phyloP scores from a whole-genome alignment of 805 yeast species.

The Yamadazyma philogaea region DNA sequence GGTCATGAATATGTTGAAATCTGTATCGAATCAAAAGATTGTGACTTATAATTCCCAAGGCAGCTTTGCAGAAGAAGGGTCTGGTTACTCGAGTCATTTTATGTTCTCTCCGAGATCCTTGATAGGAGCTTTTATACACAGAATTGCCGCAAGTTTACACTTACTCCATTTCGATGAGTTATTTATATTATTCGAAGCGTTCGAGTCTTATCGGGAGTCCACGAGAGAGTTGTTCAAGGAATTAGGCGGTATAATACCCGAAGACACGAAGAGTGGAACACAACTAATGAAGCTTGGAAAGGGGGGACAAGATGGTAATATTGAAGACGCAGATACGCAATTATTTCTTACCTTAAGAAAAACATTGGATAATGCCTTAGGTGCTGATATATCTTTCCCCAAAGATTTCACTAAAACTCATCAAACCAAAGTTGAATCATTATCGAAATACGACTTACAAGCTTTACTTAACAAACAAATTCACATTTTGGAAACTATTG shows the following conservation, averaged over 20 bases:
- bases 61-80: neutral
- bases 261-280: neutral
- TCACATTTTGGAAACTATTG: constrained; percentile 47
- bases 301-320: neutral
- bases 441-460: constrained; percentile 52
- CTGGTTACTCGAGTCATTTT: neutral
- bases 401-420: constrained; percentile 2
- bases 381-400: constrained; percentile 7
- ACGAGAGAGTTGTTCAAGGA: constrained; percentile 20
- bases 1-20: constrained; percentile 6
- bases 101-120: constrained; percentile 20
- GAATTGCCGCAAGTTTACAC: constrained; percentile 29
- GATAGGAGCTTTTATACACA: constrained; percentile 33
- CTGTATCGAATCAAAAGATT: neutral
- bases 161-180: constrained; percentile 38
- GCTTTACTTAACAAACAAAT: constrained; percentile 53
- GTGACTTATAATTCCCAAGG: neutral
- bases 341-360: constrained; percentile 18
- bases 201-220: constrained; percentile 32
- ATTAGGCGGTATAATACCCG: constrained; percentile 11
- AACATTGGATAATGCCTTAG: constrained; percentile 11
- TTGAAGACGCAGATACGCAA: constrained; percentile 13
- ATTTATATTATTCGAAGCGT: constrained; percentile 29
- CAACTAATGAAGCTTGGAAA: neutral
- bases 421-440: constrained; percentile 24